These are phyloP conservation scores for Acer saccharum DNA, from an alignment of 345 rosid genomes.

Conservation along the genomic window DNA sequence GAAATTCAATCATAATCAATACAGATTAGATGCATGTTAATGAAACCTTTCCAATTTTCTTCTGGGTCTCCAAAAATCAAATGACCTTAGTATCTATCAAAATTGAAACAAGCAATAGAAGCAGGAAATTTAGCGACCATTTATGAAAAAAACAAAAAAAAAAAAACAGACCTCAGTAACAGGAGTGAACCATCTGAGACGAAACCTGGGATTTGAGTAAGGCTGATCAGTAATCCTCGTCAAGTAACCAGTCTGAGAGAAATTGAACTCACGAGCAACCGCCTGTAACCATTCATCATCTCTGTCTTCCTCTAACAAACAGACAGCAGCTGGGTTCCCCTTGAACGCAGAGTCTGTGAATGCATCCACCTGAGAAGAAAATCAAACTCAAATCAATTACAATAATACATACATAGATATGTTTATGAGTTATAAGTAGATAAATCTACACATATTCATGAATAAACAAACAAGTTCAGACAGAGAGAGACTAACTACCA, in stretches of 20 bases:
- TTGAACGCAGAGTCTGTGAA: constrained; percentile 71
- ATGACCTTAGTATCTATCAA: not conserved
- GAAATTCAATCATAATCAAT: not conserved
- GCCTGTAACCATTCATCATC: constrained; percentile 73
- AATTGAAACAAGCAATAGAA: not conserved
- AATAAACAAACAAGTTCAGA: not conserved
- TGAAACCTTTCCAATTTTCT: not conserved
- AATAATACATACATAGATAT: not conserved
- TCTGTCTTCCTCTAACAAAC: constrained; percentile 62
- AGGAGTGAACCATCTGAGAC: constrained; percentile 74
- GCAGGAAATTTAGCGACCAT: not conserved
- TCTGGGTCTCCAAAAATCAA: not conserved
- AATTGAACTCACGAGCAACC: constrained; percentile 58
- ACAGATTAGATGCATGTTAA: not conserved
- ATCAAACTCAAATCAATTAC: constrained; percentile 35
- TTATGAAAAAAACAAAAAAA: not conserved
- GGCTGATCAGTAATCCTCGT: constrained; percentile 27
- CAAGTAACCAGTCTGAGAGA: constrained; percentile 54
- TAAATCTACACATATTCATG: too few relatives aligned
- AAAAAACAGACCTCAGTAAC: constrained; percentile 36
- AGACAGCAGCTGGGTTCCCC: constrained; percentile 89
- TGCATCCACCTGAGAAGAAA: constrained; percentile 57
- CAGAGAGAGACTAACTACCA: constrained; percentile 27
- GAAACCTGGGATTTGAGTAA: constrained; percentile 41
- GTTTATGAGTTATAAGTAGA: not conserved